Conservation (phyloP, 2,329 filamentous ascomycete species). For the Curvularia sp. region DNA sequence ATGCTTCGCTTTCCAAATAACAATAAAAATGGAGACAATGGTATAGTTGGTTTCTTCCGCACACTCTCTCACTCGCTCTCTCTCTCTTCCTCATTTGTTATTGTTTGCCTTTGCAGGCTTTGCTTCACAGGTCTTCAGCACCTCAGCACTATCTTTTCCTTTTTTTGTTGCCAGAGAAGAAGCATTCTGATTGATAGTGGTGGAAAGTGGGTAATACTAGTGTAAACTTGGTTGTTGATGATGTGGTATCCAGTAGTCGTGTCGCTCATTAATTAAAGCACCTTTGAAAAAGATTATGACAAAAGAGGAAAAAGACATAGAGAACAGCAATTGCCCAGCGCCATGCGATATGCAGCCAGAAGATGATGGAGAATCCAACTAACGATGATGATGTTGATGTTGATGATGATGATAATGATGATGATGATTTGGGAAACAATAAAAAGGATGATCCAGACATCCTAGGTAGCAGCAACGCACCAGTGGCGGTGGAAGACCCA, state of each 20-base stretch:
- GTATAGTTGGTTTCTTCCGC: conserved; percentile 28
- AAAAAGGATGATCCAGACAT: conserved; percentile 22
- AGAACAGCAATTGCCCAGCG: conserved; percentile 36
- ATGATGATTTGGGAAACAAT: conserved; percentile 22
- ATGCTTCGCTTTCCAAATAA: conserved; percentile 23
- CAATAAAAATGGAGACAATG: conserved; percentile 34
- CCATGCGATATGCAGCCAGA: conserved; percentile 53
- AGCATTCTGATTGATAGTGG: conserved; percentile 38
- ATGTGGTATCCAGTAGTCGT: conserved; percentile 49
- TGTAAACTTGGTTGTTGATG: conserved; percentile 2
- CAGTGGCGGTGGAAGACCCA: conserved; percentile 99
- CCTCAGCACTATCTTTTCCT: conserved; percentile 28
- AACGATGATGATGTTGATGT: conserved; percentile 18
- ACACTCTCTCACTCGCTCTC: background rate
- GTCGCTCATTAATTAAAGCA: conserved; percentile 50
- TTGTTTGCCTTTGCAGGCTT: conserved; percentile 8
- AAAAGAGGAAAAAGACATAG: background rate
- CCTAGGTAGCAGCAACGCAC: conserved; percentile 77
- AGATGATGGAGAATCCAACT: conserved; percentile 34
- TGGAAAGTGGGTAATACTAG: background rate
- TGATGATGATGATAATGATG: background rate
- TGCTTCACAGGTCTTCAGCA: conserved; percentile 20
- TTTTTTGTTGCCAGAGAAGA: conserved; percentile 19
- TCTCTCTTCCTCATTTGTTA: conserved; percentile 1
- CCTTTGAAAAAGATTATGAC: conserved; percentile 39